phyloP scores from a whole-genome alignment of 2,329 filamentous ascomycete genomes.

The Epichloe sibirici region DNA sequence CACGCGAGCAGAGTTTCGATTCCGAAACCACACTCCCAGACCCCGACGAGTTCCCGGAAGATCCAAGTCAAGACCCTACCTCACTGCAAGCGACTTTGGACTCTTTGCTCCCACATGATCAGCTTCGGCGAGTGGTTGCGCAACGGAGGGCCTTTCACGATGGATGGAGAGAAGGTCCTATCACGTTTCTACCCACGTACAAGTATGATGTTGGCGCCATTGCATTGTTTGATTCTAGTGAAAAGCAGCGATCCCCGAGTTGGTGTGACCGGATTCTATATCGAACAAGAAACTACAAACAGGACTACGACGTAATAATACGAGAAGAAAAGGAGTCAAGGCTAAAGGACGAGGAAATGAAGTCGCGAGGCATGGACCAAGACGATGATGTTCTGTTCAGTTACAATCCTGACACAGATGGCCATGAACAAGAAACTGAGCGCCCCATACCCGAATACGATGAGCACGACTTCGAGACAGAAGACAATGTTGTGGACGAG shows the following conservation, averaged over 20 bases:
- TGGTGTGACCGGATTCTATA: slow-evolving; percentile 96
- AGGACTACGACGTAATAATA: slow-evolving; percentile 50
- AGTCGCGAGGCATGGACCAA: slow-evolving; percentile 60
- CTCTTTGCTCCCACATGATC: slow-evolving; percentile 81
- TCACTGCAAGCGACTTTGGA: slow-evolving; percentile 81
- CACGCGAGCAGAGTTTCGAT: slow-evolving; percentile 25
- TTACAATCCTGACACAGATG: slow-evolving; percentile 73
- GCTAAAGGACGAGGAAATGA: slow-evolving; percentile 76
- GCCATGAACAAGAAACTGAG: slow-evolving; percentile 26
- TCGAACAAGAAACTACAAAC: slow-evolving; percentile 59
- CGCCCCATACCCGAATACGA: slow-evolving; percentile 42
- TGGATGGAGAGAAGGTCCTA: slow-evolving; percentile 81
- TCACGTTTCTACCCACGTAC: slow-evolving; percentile 86
- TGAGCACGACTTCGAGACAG: slow-evolving; percentile 37
- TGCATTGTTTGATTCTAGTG: slow-evolving; percentile 85
- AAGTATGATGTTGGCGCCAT: slow-evolving; percentile 96
- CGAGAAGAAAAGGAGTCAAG: slow-evolving; percentile 54
- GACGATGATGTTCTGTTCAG: slow-evolving; percentile 83
- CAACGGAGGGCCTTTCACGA: slow-evolving; percentile 74
- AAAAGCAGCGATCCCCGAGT: slow-evolving; percentile 83
- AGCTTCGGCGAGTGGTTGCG: slow-evolving; percentile 63
- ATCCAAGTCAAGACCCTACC: slow-evolving; percentile 64
- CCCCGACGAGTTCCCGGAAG: slow-evolving; percentile 53
- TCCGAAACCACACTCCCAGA: slow-evolving; percentile 38
- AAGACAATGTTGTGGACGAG: slow-evolving; percentile 26